Evolutionary conservation across 148 eudicot genomes (phyloP).

Genomic region (Fagopyrum homotropicum): DNA sequence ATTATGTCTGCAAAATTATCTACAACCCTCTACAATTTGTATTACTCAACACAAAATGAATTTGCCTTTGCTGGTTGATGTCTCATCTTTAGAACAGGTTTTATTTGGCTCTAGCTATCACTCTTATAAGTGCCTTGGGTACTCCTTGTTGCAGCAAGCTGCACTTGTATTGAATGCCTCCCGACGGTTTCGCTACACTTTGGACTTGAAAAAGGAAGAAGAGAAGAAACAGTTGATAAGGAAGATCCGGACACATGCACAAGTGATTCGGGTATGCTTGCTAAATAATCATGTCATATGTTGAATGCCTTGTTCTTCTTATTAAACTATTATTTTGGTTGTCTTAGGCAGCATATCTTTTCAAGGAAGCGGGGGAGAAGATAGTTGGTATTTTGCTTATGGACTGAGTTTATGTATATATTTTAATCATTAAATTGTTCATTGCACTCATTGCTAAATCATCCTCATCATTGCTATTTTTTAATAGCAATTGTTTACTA

Average conservation of each 20-base stretch:
- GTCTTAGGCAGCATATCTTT: slow-evolving; percentile 71
- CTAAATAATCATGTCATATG: not conserved
- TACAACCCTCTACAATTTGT: not conserved
- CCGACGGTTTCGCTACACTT: slow-evolving; percentile 83
- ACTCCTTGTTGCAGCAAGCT: slow-evolving; percentile 58
- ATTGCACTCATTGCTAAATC: not conserved
- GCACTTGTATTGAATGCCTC: slow-evolving; percentile 96
- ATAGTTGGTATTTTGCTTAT: slow-evolving; percentile 34
- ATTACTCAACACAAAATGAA: not conserved
- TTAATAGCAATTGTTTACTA: not conserved
- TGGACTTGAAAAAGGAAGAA: slow-evolving; percentile 89
- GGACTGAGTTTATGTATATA: not conserved
- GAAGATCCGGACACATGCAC: slow-evolving; percentile 86
- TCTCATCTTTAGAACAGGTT: too few species aligned
- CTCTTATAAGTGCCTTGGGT: slow-evolving; percentile 10
- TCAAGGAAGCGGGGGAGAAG: slow-evolving; percentile 59
- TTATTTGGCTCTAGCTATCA: not conserved
- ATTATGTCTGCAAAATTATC: not conserved
- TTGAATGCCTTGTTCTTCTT: not conserved
- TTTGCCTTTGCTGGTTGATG: not conserved
- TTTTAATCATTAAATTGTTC: not conserved
- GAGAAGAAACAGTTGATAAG: slow-evolving; percentile 61
- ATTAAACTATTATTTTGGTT: slow-evolving; percentile 7
- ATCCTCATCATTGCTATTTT: not conserved
- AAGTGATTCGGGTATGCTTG: slow-evolving; percentile 65